Percentiles rank a stretch among this genome's conserved stretches.
Conservation (phyloP, 2,329 filamentous ascomycete genomes). For the Cladosporium sp. region DNA sequence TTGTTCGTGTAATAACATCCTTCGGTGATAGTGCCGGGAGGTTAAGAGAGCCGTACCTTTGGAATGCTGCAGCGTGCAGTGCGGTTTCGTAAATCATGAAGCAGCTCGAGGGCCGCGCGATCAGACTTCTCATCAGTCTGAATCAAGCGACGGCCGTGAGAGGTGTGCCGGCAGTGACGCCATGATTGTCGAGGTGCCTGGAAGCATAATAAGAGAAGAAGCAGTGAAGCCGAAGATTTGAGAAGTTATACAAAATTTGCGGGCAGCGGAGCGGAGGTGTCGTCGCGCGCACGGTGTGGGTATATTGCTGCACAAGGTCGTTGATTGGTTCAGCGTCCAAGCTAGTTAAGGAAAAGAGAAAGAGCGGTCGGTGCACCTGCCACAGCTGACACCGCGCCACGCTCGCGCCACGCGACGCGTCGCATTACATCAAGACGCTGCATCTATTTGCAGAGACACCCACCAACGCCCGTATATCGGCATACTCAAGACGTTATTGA, state of each 20-base stretch:
- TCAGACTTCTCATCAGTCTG: neutral
- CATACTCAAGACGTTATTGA: neutral
- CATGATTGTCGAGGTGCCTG: conserved; percentile 1
- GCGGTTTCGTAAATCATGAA: neutral
- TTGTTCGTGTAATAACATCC: conserved; percentile 45
- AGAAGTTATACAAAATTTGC: conserved; percentile 8
- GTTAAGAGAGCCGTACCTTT: conserved; percentile 3
- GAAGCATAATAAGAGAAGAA: conserved; percentile 1
- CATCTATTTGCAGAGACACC: neutral
- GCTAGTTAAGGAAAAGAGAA: no score
- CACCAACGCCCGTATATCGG: neutral
- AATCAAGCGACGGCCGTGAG: neutral
- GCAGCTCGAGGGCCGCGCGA: neutral
- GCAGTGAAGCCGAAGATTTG: neutral
- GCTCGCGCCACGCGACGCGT: neutral
- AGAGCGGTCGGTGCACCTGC: no score
- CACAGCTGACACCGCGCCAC: neutral
- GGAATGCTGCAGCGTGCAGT: neutral
- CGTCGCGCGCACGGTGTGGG: neutral
- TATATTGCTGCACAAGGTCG: neutral
- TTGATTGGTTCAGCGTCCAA: no score
- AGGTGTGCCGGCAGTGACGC: neutral
- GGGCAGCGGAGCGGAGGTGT: neutral
- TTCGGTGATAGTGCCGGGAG: conserved; percentile 14
- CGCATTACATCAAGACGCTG: neutral